These are phyloP conservation scores for Phenoliferia sp. DNA, from an alignment of 1,284 basidiomycete species.

Conservation along the genomic window DNA sequence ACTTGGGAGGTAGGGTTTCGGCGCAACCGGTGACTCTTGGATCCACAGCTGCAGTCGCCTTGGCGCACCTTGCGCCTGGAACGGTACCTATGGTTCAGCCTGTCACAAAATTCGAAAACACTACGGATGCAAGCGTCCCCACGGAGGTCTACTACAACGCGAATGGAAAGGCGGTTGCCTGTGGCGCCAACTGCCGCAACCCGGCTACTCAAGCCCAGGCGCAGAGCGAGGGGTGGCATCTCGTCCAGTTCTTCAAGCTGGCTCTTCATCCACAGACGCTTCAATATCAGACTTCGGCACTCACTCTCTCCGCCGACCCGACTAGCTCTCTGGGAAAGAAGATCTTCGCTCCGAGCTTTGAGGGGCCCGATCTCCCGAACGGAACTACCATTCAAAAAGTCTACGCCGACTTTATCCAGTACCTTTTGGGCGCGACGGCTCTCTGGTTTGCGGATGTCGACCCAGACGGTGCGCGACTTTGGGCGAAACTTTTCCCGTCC, in stretches of 20 bases:
- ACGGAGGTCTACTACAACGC: background rate
- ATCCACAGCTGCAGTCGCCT: background rate
- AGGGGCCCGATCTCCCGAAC: background rate
- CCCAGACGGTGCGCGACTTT: background rate
- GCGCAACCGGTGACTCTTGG: background rate
- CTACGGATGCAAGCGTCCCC: background rate
- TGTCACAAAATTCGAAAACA: background rate
- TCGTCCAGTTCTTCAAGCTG: slow-evolving; percentile 1
- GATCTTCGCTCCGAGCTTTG: background rate
- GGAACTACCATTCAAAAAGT: background rate
- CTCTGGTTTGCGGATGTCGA: background rate
- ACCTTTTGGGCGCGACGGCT: background rate
- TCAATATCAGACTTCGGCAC: background rate
- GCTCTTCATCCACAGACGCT: background rate
- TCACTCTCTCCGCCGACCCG: background rate
- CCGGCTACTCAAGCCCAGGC: background rate
- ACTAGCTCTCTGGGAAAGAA: background rate
- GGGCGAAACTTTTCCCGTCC: background rate
- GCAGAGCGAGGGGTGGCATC: too few species aligned
- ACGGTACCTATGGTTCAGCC: background rate
- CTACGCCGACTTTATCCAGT: background rate
- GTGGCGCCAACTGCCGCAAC: background rate
- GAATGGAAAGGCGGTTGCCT: background rate
- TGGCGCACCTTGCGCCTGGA: background rate
- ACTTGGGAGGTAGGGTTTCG: background rate